phyloP scores from a whole-genome alignment of 495 filamentous ascomycete genomes.

The Lophium mytilinum region DNA sequence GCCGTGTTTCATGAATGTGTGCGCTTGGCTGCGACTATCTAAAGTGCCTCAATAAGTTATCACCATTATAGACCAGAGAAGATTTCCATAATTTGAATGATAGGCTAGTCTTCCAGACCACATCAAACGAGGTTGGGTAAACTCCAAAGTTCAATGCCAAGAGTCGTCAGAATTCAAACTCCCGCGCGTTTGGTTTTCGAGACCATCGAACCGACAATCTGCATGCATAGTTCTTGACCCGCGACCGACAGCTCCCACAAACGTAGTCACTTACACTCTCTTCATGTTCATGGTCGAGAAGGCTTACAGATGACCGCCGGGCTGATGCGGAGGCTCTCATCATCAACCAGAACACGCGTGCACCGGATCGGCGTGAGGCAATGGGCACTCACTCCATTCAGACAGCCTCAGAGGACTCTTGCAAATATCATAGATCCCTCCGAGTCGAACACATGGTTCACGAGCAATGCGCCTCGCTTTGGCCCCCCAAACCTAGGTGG shows the following conservation, averaged over 20 bases:
- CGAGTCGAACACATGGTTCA: conserved; percentile 31
- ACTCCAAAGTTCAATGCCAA: too few species aligned
- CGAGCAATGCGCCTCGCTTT: conserved; percentile 14
- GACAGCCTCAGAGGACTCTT: conserved; percentile 22
- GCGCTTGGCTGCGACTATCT: too few species aligned
- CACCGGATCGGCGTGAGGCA: not conserved
- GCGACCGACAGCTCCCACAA: not conserved
- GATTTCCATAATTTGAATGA: too few species aligned
- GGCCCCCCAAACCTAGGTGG: conserved; percentile 7
- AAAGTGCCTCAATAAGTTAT: too few species aligned
- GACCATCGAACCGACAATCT: too few species aligned
- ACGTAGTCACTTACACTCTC: not conserved
- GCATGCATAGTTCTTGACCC: not conserved
- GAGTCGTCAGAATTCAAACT: too few species aligned
- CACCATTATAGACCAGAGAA: too few species aligned
- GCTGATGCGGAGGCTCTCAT: conserved; percentile 32
- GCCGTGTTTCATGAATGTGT: too few species aligned
- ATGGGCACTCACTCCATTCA: conserved; percentile 5
- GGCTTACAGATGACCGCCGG: conserved; percentile 26
- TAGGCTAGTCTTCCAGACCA: too few species aligned
- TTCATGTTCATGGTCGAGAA: conserved; percentile 17
- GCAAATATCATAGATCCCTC: conserved; percentile 20
- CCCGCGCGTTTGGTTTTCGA: too few species aligned
- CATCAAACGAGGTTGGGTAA: too few species aligned
- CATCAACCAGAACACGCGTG: conserved; percentile 21